Base-by-base conservation (phyloP, 2,329 filamentous ascomycete genomes). In the Xylariaceae sp. region DNA sequence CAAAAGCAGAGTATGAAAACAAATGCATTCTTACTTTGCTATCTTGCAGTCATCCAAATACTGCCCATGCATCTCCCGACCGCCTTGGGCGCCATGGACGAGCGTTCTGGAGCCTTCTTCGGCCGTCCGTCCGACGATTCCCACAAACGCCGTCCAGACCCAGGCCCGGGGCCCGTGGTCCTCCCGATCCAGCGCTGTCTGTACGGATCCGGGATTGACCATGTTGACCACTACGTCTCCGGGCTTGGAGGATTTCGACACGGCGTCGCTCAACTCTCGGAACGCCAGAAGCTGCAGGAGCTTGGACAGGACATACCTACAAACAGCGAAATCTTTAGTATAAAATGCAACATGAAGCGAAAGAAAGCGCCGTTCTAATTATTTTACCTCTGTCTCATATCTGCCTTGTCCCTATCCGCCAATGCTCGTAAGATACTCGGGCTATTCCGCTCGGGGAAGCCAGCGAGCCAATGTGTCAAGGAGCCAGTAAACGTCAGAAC, bases 401-500 rank as follows among this genome's bases (percentile, higher is more conserved):
- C 21, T 5, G 34, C 39, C 17, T 29, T 41, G 13, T 39, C 31
- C 5, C 38, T 37, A 17, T 36, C 35, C 1, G 40, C 43, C n/a
- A 46, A 17, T n/a, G 28, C 34, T 28, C 37, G 23, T 9, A 50
- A 19, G 7, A 50, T 46, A 18, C 28, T 19, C 3, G 26, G 5
- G 15, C 36, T 37, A 15, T 44, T 42, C 7, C 42, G 28, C 29
- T 48, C 40, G 2, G 38, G 40, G n/a, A 48, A 50, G 13, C 17
- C 15, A 11, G 43, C 39, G 14, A 50, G 31, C 34, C 35, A 46
- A 27, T 50, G 47, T 6, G 41, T 31, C 16, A 50, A 46, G 3
- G 45, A 48, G 3, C 47, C 47, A 3, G 40, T 43, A 19, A 50
- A 50, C 2, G 42, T 46, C 14, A 48, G 28, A 4, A 50, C 47